Evolutionary conservation across 2,329 filamentous ascomycete species (phyloP), one percentile per base, ranked within the genome.

Genomic region (Nemania bipapillata): DNA sequence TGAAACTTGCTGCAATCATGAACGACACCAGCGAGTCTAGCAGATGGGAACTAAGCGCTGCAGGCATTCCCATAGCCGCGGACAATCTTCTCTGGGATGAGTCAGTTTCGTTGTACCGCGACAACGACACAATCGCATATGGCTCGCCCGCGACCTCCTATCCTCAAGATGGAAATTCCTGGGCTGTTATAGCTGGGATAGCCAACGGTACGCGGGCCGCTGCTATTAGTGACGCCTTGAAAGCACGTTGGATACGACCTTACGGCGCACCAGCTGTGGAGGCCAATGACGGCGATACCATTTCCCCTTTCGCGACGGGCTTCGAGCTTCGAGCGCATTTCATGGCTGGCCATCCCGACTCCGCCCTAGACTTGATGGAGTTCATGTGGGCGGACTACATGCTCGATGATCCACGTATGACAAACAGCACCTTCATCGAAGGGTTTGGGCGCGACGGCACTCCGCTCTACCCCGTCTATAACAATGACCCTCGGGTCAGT

Each of bases 121-220:
- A 87, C 75, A 88, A 87, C 69, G 55, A 68, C 3, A 68, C 71
- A 17, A 66, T 69, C 2, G 83, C 83, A 0, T n/a, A n/a, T n/a
- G n/a, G n/a, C n/a, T n/a, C n/a, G n/a, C n/a, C n/a, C n/a, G n/a
- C n/a, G n/a, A 74, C 79, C 5, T 84, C 91, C 3, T 80, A 86
- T 67, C 87, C 88, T 0, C 87, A 91, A 77, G 87, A 89, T 69
- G 87, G 83, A 11, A 90, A 90, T 76, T 82, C 84, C n/a, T n/a
- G n/a, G n/a, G n/a, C n/a, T n/a, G n/a, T n/a, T n/a, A n/a, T n/a
- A n/a, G n/a, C n/a, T n/a, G n/a, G n/a, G n/a, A n/a, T n/a, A n/a
- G n/a, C n/a, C n/a, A n/a, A n/a, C n/a, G n/a, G n/a, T n/a, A n/a
- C n/a, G n/a, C n/a, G n/a, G n/a, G n/a, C n/a, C n/a, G n/a, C n/a